A percentile compares a stretch with the other conserved stretches of the same genome.
phyloP scores from a whole-genome alignment of 176 grass and related monocot genomes.

The Aegilops speltoides region DNA sequence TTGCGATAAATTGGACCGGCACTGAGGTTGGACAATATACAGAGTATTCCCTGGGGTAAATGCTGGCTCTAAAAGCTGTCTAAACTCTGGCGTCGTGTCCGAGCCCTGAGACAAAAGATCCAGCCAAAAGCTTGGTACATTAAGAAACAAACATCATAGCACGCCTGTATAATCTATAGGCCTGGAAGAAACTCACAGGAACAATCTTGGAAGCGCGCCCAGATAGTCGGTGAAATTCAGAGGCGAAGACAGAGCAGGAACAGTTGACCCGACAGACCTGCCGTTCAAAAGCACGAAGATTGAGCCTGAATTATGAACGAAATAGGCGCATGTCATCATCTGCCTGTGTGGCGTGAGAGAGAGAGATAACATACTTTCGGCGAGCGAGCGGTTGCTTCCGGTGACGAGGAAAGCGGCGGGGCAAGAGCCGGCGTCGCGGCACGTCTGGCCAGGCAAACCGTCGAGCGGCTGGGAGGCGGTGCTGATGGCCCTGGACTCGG shows the following conservation, averaged over 20 bases:
- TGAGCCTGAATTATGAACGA: too few relatives aligned
- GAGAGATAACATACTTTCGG: slow-evolving; percentile 45
- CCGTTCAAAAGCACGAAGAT: not conserved
- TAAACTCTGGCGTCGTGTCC: slow-evolving; percentile 26
- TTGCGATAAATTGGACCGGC: slow-evolving; percentile 34
- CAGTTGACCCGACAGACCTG: slow-evolving; percentile 53
- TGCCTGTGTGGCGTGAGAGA: too few relatives aligned
- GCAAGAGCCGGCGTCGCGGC: slow-evolving; percentile 53
- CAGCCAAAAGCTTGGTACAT: not conserved
- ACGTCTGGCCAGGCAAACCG: slow-evolving; percentile 57
- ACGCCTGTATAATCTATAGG: not conserved
- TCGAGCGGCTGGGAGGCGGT: not conserved
- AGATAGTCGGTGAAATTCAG: slow-evolving; percentile 65
- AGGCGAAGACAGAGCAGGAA: slow-evolving; percentile 40
- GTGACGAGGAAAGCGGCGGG: slow-evolving; percentile 62
- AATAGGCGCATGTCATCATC: not conserved
- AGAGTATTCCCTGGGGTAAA: slow-evolving; percentile 51
- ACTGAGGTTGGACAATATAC: slow-evolving; percentile 59
- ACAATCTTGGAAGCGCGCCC: slow-evolving; percentile 35
- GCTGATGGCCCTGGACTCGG: slow-evolving; percentile 48
- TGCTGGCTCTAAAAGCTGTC: slow-evolving; percentile 58
- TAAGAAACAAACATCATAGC: too few relatives aligned
- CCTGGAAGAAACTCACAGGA: slow-evolving; percentile 55
- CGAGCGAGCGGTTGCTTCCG: slow-evolving; percentile 59
- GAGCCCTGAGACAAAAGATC: slow-evolving; percentile 49